phyloP scores from a whole-genome alignment of 345 rosid genomes.

The Hibiscus syriacus region DNA sequence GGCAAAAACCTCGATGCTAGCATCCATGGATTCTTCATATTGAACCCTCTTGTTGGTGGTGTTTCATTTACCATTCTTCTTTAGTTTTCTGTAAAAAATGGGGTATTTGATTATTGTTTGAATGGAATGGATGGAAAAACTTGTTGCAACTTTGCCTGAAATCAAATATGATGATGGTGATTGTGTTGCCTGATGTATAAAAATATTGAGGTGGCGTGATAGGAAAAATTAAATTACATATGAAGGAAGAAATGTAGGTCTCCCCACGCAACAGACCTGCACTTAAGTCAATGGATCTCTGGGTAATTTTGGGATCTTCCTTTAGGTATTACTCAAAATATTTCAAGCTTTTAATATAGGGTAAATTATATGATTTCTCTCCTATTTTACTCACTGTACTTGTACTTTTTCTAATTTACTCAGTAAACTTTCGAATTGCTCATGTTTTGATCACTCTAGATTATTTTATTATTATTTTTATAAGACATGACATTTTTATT shows the following conservation, averaged over 20 bases:
- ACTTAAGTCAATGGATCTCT: not conserved
- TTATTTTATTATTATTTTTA: too few relatives aligned
- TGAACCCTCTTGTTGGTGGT: constrained; percentile 20
- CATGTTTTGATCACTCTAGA: too few relatives aligned
- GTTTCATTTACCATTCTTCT: constrained; percentile 18
- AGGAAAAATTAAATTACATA: not conserved
- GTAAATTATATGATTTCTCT: too few relatives aligned
- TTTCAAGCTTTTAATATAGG: too few relatives aligned
- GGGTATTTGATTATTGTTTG: not conserved
- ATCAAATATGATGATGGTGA: not conserved
- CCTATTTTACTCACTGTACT: too few relatives aligned
- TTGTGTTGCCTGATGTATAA: not conserved
- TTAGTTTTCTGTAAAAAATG: not conserved
- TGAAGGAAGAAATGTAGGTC: not conserved
- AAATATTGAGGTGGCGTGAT: not conserved
- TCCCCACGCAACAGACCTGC: not conserved
- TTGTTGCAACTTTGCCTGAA: not conserved
- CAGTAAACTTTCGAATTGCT: too few relatives aligned
- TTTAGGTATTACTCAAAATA: too few relatives aligned
- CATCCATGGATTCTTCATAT: not conserved
- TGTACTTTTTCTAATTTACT: too few relatives aligned
- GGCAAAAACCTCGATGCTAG: constrained; percentile 41
- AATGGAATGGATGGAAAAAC: constrained; percentile 4
- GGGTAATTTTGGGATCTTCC: too few relatives aligned
- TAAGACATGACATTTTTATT: too few relatives aligned